These are phyloP conservation scores for Withania somnifera DNA, from an alignment of 305 asterid genomes.

Conservation along the genomic window DNA sequence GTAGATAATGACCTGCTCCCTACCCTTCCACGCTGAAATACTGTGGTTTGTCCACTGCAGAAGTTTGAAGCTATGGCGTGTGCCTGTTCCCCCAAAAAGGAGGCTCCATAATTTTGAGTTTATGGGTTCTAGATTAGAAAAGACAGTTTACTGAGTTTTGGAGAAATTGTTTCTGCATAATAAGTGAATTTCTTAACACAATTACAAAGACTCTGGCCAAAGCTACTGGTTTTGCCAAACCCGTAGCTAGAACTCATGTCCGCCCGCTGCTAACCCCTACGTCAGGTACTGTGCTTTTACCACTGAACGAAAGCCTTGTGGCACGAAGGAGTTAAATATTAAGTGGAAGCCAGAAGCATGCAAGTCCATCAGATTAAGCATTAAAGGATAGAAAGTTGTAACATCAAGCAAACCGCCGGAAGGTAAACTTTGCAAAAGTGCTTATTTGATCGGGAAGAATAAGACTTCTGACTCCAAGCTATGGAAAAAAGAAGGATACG, in stretches of 20 bases:
- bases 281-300: neutral
- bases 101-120: neutral
- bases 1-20: neutral
- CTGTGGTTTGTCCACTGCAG: neutral
- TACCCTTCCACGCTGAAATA: neutral
- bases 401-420: neutral
- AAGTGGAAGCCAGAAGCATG: neutral
- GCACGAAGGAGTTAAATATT: neutral
- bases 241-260: neutral
- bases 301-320: neutral
- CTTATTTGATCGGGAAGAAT: no score
- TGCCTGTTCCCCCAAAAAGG: neutral
- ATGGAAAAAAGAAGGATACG: no score
- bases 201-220: neutral
- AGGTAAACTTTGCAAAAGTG: no score
- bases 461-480: no score
- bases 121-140: neutral
- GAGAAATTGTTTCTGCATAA: neutral
- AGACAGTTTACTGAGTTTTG: neutral
- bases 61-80: neutral
- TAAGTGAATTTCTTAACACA: neutral
- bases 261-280: neutral
- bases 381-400: neutral
- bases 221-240: neutral
- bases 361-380: neutral